Conservation (phyloP, 306 rosid species). For the Biancaea sappan region DNA sequence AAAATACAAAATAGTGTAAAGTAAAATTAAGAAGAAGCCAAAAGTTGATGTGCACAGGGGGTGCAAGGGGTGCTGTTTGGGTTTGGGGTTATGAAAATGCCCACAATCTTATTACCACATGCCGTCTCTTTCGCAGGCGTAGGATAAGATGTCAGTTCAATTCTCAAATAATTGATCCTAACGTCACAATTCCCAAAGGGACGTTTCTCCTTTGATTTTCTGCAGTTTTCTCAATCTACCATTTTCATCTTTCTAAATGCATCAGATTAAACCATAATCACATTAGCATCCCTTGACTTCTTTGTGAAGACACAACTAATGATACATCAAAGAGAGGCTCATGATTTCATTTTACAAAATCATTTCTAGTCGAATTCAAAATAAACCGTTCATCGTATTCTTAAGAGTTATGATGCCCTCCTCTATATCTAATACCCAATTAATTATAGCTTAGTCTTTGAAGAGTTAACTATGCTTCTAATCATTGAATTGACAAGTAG, state of each 20-base stretch:
- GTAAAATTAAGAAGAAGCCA: neutral
- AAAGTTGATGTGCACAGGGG: neutral
- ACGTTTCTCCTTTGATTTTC: constrained; percentile 20
- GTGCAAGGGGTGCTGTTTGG: neutral
- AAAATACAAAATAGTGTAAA: neutral
- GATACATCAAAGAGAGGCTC: neutral
- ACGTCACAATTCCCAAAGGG: constrained; percentile 27
- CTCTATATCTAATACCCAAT: neutral
- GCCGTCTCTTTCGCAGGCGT: neutral
- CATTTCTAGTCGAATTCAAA: neutral
- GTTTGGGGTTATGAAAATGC: constrained; percentile 24
- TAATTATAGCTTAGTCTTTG: neutral
- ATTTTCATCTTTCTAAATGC: neutral
- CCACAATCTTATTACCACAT: constrained; percentile 9
- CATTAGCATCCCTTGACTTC: too few relatives aligned
- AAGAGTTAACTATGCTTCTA: neutral
- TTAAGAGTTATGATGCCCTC: neutral
- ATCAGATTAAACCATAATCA: neutral
- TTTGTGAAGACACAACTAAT: too few relatives aligned
- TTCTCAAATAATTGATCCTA: constrained; percentile 49
- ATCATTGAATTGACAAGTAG: neutral
- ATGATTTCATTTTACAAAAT: neutral
- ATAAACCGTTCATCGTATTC: neutral
- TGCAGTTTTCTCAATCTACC: neutral
- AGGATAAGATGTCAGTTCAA: constrained; percentile 33